Conservation (phyloP, 192 early-diverging fungal genomes). For the Paraglomus occultum region DNA sequence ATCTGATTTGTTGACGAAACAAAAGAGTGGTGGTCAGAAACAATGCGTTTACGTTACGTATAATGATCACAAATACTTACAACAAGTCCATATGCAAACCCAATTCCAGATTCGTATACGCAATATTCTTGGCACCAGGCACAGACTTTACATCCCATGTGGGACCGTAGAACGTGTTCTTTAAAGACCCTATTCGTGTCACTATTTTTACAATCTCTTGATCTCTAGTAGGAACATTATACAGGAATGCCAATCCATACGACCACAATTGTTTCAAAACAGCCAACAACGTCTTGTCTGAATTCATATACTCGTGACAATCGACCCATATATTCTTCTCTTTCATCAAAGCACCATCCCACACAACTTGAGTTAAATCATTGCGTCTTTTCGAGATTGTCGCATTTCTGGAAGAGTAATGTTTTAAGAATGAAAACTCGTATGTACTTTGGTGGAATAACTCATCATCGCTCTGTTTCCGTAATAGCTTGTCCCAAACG, state of each 20-base stretch:
- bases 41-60: constrained; percentile 8
- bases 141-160: constrained; percentile 78
- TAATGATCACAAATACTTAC: constrained; percentile 44
- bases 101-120: constrained; percentile 75
- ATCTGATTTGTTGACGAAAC: constrained; percentile 44
- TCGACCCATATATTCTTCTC: constrained; percentile 46
- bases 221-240: constrained; percentile 57
- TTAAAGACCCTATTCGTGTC: constrained; percentile 63
- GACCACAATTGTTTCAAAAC: constrained; percentile 58
- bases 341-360: constrained; percentile 42
- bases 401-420: constrained; percentile 27
- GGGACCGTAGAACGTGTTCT: constrained; percentile 74
- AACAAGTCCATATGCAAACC: constrained; percentile 88
- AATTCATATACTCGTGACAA: constrained; percentile 59
- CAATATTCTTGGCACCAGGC: constrained; percentile 77
- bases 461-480: constrained; percentile 35
- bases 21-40: neutral
- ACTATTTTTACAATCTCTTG: constrained; percentile 57
- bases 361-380: constrained; percentile 37
- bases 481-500: constrained; percentile 47
- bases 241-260: constrained; percentile 68
- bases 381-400: constrained; percentile 30
- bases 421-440: constrained; percentile 34
- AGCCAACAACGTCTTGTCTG: constrained; percentile 47
- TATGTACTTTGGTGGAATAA: constrained; percentile 35